Conservation (phyloP, 192 early-diverging fungal species). For the Coemansia sp. region DNA sequence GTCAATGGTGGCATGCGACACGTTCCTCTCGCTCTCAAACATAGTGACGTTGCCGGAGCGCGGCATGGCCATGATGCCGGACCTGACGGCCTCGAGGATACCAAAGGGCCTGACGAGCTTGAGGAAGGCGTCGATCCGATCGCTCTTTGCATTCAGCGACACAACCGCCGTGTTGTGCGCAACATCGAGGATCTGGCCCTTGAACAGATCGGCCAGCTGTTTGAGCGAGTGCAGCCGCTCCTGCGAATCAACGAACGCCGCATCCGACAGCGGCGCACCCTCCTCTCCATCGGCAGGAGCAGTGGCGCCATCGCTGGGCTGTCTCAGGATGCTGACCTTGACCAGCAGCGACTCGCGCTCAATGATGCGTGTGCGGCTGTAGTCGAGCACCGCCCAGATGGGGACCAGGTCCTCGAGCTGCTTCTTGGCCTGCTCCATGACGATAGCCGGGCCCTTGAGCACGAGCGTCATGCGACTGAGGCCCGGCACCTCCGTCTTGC, state of each 20-base stretch:
- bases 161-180: constrained; percentile 80
- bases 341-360: constrained; percentile 92
- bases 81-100: constrained; percentile 90
- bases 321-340: constrained; percentile 82
- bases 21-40: constrained; percentile 67
- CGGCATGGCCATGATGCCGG: constrained; percentile 97
- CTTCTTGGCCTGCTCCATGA: constrained; percentile 89
- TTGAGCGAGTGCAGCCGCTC: constrained; percentile 76
- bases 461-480: constrained; percentile 95
- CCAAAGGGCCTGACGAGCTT: constrained; percentile 94
- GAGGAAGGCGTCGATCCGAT: constrained; percentile 87
- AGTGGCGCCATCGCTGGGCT: constrained; percentile 33
- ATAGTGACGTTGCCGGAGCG: constrained; percentile 80
- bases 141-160: constrained; percentile 86
- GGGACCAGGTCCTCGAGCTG: constrained; percentile 97
- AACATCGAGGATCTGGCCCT: constrained; percentile 87
- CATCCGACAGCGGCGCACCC: constrained; percentile 17
- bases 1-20: constrained; percentile 62
- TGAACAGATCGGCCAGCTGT: constrained; percentile 83
- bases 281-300: background rate
- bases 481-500: constrained; percentile 92
- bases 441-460: constrained; percentile 77
- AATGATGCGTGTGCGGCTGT: constrained; percentile 83
- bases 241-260: constrained; percentile 58
- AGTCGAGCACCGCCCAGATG: constrained; percentile 97